Percentiles rank a stretch among this genome's conserved stretches.
These are phyloP conservation scores for Alternaria tenuissima DNA, from an alignment of 2,329 filamentous ascomycete genomes.

Conservation along the genomic window DNA sequence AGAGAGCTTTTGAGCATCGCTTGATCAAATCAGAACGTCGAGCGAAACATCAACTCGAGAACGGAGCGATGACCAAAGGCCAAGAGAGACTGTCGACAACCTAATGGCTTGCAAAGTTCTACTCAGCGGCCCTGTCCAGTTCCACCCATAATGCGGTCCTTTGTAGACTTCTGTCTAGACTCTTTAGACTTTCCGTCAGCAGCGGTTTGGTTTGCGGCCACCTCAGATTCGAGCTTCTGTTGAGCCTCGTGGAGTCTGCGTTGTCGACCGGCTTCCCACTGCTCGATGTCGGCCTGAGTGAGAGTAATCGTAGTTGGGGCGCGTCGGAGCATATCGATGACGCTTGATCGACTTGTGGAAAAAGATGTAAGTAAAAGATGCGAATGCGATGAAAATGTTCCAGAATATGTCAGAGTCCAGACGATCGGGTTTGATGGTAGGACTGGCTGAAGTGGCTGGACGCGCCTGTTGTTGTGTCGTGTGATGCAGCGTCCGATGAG, in stretches of 20 bases:
- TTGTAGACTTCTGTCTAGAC: constrained; percentile 33
- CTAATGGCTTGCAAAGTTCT: not conserved
- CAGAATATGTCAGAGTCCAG: no score
- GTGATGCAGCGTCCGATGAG: not conserved
- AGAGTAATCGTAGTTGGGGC: constrained; percentile 72
- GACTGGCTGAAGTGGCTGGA: not conserved
- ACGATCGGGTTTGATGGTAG: not conserved
- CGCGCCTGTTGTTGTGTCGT: not conserved
- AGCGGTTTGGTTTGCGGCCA: constrained; percentile 23
- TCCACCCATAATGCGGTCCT: constrained; percentile 45
- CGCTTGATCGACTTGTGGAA: not conserved
- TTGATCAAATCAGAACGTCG: not conserved
- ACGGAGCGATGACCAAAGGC: no score
- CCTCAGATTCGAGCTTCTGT: constrained; percentile 26
- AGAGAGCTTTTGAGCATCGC: not conserved
- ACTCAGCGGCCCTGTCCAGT: constrained; percentile 19
- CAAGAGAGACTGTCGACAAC: no score
- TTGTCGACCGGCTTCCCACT: constrained; percentile 70
- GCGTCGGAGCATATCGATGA: constrained; percentile 67
- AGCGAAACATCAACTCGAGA: no score
- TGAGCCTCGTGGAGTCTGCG: constrained; percentile 43
- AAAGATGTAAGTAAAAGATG: not conserved
- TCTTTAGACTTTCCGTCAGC: constrained; percentile 27
- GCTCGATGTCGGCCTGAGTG: constrained; percentile 73
- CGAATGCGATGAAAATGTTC: not conserved